Conservation (phyloP, 164 flowering plant genomes). For the Dillenia turbinata region DNA sequence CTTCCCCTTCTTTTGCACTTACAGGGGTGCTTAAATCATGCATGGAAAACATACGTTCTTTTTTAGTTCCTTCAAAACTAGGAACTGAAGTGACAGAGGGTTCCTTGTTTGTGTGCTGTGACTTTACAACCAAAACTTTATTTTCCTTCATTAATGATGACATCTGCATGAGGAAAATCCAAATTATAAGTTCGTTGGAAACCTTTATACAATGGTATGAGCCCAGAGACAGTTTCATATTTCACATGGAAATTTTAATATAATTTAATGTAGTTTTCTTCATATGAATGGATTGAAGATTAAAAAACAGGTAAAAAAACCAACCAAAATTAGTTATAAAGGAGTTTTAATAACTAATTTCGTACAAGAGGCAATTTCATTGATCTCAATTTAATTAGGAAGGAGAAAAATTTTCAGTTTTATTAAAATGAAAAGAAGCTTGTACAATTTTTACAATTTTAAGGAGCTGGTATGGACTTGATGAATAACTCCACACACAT, state of each 20-base stretch:
- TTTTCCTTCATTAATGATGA: slow-evolving; percentile 44
- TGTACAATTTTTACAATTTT: too few relatives aligned
- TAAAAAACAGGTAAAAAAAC: background rate
- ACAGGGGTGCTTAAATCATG: slow-evolving; percentile 17
- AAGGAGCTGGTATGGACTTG: too few relatives aligned
- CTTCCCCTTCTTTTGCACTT: slow-evolving; percentile 25
- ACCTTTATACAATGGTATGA: background rate
- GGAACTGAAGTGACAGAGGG: slow-evolving; percentile 1
- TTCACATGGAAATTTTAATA: background rate
- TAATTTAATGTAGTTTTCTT: background rate
- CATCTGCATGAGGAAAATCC: slow-evolving; percentile 37
- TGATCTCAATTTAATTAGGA: too few relatives aligned
- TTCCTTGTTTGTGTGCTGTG: slow-evolving; percentile 13
- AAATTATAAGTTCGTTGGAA: background rate
- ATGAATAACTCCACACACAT: too few relatives aligned
- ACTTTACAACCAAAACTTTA: slow-evolving; percentile 27
- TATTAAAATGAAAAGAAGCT: too few relatives aligned
- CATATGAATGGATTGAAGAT: background rate
- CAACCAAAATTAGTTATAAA: background rate
- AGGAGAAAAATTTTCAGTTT: too few relatives aligned
- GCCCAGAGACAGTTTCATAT: background rate
- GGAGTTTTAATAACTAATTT: too few relatives aligned
- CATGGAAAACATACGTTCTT: slow-evolving; percentile 12
- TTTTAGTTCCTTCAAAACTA: slow-evolving; percentile 11
- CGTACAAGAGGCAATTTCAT: too few relatives aligned